Evolutionary conservation across 352 stramenopile species (phyloP).

Genomic region (Phytopythium vexans): DNA sequence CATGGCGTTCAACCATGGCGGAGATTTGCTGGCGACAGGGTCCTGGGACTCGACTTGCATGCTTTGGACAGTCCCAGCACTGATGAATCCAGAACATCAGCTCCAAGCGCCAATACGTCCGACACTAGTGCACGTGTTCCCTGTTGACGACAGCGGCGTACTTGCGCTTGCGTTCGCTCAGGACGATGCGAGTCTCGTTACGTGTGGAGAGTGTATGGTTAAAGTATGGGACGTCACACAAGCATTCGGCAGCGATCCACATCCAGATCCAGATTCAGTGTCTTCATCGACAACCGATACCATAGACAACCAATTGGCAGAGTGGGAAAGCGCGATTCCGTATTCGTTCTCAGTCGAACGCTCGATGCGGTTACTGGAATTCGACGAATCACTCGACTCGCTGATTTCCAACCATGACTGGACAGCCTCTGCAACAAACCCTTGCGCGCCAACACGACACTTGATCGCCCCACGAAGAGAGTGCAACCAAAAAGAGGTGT

Average conservation of each 20-base stretch:
- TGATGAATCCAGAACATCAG: neutral
- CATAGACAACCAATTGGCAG: slow-evolving; percentile 10
- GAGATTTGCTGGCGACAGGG: slow-evolving; percentile 32
- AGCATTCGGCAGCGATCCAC: neutral
- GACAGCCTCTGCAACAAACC: neutral
- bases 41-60: slow-evolving; percentile 68
- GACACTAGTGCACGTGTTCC: slow-evolving; percentile 32
- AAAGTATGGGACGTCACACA: slow-evolving; percentile 43
- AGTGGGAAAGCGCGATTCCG: slow-evolving; percentile 37
- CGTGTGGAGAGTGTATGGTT: slow-evolving; percentile 35
- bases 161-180: slow-evolving; percentile 25
- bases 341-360: slow-evolving; percentile 32
- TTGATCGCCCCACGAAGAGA: too few relatives aligned
- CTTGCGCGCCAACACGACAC: too few relatives aligned
- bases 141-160: slow-evolving; percentile 35
- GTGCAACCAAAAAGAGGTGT: too few relatives aligned
- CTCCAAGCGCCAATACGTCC: slow-evolving; percentile 3
- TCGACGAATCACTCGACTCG: slow-evolving; percentile 32
- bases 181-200: slow-evolving; percentile 37
- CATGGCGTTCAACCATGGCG: slow-evolving; percentile 38
- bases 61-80: slow-evolving; percentile 30
- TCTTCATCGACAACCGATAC: neutral
- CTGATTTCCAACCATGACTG: slow-evolving; percentile 48
- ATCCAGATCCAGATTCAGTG: neutral
- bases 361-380: slow-evolving; percentile 33